Evolutionary conservation across 208 protist genomes (phyloP), one percentile per base, ranked within the genome.

Genomic region (Acanthamoeba castellanii): DNA sequence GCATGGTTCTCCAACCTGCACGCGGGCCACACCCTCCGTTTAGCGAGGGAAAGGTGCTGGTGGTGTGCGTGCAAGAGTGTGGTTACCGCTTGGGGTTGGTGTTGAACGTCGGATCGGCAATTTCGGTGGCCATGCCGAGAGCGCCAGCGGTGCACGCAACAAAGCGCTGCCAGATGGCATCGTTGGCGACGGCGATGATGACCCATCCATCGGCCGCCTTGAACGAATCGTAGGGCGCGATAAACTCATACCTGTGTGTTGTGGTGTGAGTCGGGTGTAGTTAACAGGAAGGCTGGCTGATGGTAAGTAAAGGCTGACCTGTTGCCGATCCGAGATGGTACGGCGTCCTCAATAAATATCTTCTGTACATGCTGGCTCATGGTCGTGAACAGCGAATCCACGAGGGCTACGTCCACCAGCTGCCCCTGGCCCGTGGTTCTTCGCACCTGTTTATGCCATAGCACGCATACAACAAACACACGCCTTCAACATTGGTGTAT

Each of bases 331-430:
- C 87, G 57, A 2, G 87, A 76, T 6, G 87, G 87, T 13, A 52
- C 18, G 32, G 37, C 87, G 32, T 55, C 87, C 47, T 92, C 87
- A 50, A 92, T 76, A 92, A 92, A 92, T 68, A 76, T 34, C 42
- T 92, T 92, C 64, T 92, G 87, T 55, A 92, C 61, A 76, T 92
- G 87, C 47, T 92, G 87, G 55, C 87, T 55, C 87, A 92, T 76
- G 30, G 87, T 76, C n/a, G 87, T 55, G 47, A 92, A 92, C 42
- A 92, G 87, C 61, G 87, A 92, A 59, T 92, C 87, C 47, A 92
- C 64, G 42, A 92, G 64, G 14, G 87, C 55, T 14, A 92, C 87
- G 11, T 92, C 87, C 59, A 92, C 87, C 59, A 92, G 64, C 47
- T 92, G 87, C 25, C 87, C 87, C 37, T 47, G 6, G 5, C 87